Percentiles rank a stretch among this genome's conserved stretches.
Conservation (phyloP, 352 stramenopile species). For the Phytophthora sojae region DNA sequence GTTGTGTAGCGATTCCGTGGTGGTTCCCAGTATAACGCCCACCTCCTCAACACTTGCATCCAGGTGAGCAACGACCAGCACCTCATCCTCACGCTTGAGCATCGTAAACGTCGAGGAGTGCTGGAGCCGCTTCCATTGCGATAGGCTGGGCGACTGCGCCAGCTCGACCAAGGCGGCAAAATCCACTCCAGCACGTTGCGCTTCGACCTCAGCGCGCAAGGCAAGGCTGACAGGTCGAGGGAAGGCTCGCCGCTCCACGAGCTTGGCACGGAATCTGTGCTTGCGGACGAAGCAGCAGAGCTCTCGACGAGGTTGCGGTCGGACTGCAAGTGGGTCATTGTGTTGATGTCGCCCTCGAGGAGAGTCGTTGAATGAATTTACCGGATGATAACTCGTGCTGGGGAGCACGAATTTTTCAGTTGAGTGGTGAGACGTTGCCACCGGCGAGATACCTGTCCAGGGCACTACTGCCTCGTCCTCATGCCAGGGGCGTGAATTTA, state of each 20-base stretch:
- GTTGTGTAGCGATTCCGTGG: slow-evolving; percentile 23
- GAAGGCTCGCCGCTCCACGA: slow-evolving; percentile 25
- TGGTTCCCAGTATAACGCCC: slow-evolving; percentile 25
- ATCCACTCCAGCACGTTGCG: slow-evolving; percentile 24
- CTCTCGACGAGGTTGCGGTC: background rate
- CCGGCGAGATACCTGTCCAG: too few relatives aligned
- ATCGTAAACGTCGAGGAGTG: slow-evolving; percentile 25
- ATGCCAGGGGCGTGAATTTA: too few relatives aligned
- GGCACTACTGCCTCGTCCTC: too few relatives aligned
- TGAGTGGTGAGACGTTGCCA: too few relatives aligned
- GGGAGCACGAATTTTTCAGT: too few relatives aligned
- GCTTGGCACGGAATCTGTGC: slow-evolving; percentile 9
- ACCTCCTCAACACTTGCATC: slow-evolving; percentile 43
- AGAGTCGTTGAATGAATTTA: too few relatives aligned
- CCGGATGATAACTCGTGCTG: too few relatives aligned
- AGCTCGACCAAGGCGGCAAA: slow-evolving; percentile 24
- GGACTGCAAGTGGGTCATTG: too few relatives aligned
- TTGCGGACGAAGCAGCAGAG: slow-evolving; percentile 9
- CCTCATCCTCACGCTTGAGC: slow-evolving; percentile 32
- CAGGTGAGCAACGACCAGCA: slow-evolving; percentile 31
- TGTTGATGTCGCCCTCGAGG: too few relatives aligned
- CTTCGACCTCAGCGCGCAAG: slow-evolving; percentile 17
- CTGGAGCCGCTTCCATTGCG: slow-evolving; percentile 36
- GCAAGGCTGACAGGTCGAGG: background rate
- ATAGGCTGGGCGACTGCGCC: slow-evolving; percentile 19